Evolutionary conservation across 495 filamentous ascomycete species (phyloP).

Genomic region (Hypoxylon fragiforme): DNA sequence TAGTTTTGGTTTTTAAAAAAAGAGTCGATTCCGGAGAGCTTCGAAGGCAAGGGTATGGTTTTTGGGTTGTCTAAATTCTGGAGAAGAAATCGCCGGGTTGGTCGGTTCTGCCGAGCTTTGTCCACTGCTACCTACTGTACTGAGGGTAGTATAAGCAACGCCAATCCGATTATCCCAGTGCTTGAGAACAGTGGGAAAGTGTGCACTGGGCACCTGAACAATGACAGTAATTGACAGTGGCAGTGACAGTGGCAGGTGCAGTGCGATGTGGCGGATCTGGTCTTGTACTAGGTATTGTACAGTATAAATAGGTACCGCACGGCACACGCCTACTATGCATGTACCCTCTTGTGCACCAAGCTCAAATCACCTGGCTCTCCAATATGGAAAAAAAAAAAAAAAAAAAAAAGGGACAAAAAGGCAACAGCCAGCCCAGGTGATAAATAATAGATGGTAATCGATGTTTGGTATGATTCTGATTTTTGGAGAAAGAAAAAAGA

Average conservation of each 20-base stretch:
- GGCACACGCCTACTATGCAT: too few species aligned
- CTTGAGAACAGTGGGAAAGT: not conserved
- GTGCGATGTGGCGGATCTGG: conserved; percentile 3
- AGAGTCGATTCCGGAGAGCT: conserved; percentile 6
- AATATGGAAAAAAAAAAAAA: too few species aligned
- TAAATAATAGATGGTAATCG: not conserved
- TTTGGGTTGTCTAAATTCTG: not conserved
- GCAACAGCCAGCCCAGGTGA: too few species aligned
- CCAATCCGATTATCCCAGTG: not conserved
- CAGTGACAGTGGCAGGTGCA: too few species aligned
- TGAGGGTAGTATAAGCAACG: not conserved
- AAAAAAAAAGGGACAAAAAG: too few species aligned
- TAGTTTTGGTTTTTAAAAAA: conserved; percentile 1
- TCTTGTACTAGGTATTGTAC: not conserved
- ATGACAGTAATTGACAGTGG: too few species aligned
- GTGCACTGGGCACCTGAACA: not conserved
- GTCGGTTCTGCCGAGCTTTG: conserved; percentile 21
- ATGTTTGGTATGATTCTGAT: conserved; percentile 16
- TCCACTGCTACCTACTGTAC: not conserved
- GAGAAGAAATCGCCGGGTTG: not conserved
- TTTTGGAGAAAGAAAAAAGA: conserved; percentile 1
- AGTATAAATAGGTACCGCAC: too few species aligned
- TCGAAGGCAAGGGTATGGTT: conserved; percentile 2
- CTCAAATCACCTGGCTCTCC: too few species aligned
- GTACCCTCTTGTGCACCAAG: too few species aligned